Conservation (phyloP, 23 red algal species). For the Agarophyton chilense region DNA sequence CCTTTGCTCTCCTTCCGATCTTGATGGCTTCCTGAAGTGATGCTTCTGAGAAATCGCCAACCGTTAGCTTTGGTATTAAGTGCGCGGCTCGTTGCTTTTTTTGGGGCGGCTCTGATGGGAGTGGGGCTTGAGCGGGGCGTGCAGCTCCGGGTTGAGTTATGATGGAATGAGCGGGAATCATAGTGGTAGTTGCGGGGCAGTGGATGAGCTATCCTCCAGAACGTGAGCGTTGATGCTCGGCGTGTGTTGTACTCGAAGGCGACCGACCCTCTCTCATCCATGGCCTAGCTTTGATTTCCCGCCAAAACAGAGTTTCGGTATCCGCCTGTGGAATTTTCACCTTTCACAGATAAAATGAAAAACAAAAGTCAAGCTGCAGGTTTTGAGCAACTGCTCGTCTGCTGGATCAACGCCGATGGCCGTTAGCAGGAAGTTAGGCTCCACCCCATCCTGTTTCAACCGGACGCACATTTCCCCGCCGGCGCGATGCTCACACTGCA, state of each 20-base stretch:
- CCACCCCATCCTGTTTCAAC: too few relatives aligned
- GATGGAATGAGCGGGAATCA: background rate
- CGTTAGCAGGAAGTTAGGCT: too few relatives aligned
- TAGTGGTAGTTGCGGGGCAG: background rate
- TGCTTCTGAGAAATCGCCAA: conserved; percentile 1
- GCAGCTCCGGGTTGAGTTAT: background rate
- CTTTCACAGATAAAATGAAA: background rate
- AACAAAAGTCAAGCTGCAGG: background rate
- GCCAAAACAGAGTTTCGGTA: conserved; percentile 2
- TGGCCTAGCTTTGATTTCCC: too few relatives aligned
- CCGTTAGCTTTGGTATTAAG: conserved; percentile 40
- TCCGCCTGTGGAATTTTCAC: background rate
- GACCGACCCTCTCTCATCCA: too few relatives aligned
- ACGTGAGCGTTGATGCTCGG: too few relatives aligned
- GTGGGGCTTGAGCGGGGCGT: background rate
- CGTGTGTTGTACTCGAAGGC: too few relatives aligned
- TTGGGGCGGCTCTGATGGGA: background rate
- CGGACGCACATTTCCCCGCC: too few relatives aligned
- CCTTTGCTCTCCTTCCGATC: conserved; percentile 20
- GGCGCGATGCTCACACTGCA: too few relatives aligned
- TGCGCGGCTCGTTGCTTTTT: conserved; percentile 5
- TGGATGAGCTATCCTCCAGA: too few relatives aligned
- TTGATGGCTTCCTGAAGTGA: conserved; percentile 3
- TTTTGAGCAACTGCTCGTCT: background rate
- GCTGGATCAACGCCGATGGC: background rate